phyloP scores from a whole-genome alignment of 208 protist genomes.

The Angomonas deanei region DNA sequence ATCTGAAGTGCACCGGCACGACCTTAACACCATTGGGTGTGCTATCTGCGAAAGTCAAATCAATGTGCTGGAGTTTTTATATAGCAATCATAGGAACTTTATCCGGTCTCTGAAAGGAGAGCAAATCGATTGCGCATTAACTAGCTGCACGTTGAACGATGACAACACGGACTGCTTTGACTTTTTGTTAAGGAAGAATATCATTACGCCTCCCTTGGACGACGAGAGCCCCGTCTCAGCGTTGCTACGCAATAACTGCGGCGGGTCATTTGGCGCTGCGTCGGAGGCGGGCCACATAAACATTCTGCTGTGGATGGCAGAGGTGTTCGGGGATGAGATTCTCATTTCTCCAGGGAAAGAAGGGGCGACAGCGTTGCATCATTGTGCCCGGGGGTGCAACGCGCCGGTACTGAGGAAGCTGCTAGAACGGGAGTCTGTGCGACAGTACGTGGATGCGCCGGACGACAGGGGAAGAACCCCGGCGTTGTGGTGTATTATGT shows the following conservation, averaged over 20 bases:
- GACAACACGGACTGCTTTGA: conserved; percentile 26
- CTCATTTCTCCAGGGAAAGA: conserved; percentile 17
- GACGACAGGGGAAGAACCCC: conserved; percentile 36
- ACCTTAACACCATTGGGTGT: conserved; percentile 22
- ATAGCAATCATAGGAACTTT: conserved; percentile 14
- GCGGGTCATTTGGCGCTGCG: conserved; percentile 21
- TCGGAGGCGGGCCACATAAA: conserved; percentile 31
- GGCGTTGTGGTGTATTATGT: conserved; percentile 46
- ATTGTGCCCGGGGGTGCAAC: conserved; percentile 39
- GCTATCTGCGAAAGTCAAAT: conserved; percentile 32
- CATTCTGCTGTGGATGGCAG: conserved; percentile 31
- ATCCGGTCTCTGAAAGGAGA: neutral
- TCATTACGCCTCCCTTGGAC: neutral
- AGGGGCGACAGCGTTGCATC: conserved; percentile 43
- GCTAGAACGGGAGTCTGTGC: conserved; percentile 6
- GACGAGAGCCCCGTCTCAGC: neutral
- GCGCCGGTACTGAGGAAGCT: conserved; percentile 18
- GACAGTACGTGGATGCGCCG: conserved; percentile 26
- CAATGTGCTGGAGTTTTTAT: conserved; percentile 33
- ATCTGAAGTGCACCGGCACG: neutral
- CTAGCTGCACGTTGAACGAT: conserved; percentile 9
- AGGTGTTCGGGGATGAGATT: conserved; percentile 13
- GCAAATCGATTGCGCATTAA: conserved; percentile 4
- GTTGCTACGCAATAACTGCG: neutral
- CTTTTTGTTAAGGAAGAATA: conserved; percentile 20